Conservation (phyloP, 176 grass and related monocot genomes). For the Rhynchospora tenuis region DNA sequence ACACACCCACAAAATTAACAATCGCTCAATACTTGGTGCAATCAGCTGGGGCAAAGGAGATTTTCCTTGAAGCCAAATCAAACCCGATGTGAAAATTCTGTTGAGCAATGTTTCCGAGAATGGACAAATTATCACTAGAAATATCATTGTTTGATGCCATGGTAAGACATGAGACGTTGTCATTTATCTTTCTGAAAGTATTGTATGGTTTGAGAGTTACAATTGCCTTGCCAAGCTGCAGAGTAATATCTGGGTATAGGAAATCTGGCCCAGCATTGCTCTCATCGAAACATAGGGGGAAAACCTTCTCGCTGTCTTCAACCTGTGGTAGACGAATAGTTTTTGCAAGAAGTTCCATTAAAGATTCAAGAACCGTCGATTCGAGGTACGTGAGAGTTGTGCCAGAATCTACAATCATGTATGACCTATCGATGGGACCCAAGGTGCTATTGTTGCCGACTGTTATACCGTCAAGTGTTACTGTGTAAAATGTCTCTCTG, state of each 20-base stretch:
- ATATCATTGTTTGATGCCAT: not conserved
- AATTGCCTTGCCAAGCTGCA: conserved; percentile 31
- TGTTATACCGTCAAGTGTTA: conserved; percentile 27
- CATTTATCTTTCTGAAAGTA: conserved; percentile 5
- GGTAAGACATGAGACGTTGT: conserved; percentile 30
- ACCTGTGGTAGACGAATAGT: conserved; percentile 21
- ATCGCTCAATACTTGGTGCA: conserved; percentile 29
- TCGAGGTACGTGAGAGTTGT: conserved; percentile 43
- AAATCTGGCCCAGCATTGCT: not conserved
- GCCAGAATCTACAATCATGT: conserved; percentile 58
- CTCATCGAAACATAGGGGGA: conserved; percentile 43
- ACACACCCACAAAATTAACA: not conserved
- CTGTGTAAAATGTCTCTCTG: conserved; percentile 26
- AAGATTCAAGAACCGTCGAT: not conserved
- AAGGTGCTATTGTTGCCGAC: conserved; percentile 17
- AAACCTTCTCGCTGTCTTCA: conserved; percentile 20
- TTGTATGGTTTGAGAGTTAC: conserved; percentile 35
- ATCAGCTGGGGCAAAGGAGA: conserved; percentile 44
- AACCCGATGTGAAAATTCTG: conserved; percentile 54
- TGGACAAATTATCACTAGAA: not conserved
- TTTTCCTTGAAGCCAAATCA: conserved; percentile 39
- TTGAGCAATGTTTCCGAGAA: conserved; percentile 56
- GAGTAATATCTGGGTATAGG: conserved; percentile 35
- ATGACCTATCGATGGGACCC: not conserved
- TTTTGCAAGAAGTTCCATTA: conserved; percentile 25